These are phyloP conservation scores for Annulohypoxylon stygium DNA, from an alignment of 495 filamentous ascomycete genomes.

Conservation along the genomic window DNA sequence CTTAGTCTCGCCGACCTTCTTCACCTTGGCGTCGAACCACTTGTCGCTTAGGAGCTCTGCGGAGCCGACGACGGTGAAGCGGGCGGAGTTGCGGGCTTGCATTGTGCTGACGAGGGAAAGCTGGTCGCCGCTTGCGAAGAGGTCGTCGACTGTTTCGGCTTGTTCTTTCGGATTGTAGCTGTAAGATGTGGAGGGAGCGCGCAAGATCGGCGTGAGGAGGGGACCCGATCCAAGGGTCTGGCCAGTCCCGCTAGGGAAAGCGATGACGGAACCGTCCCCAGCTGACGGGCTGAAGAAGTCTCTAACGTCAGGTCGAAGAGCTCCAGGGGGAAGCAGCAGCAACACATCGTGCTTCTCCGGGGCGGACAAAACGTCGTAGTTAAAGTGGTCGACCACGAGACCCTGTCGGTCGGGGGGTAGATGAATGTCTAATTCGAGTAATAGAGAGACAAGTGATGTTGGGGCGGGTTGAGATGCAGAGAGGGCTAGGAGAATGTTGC, in stretches of 20 bases:
- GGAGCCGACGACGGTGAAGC: constrained; percentile 87
- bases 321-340: constrained; percentile 73
- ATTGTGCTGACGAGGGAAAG: constrained; percentile 83
- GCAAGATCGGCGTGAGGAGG: constrained; percentile 83
- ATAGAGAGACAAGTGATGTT: constrained; percentile 82
- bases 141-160: constrained; percentile 73
- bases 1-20: constrained; percentile 67
- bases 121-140: constrained; percentile 86
- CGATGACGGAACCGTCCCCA: constrained; percentile 66
- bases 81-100: constrained; percentile 93
- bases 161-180: constrained; percentile 96
- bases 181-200: constrained; percentile 86
- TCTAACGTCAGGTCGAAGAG: constrained; percentile 76
- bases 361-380: constrained; percentile 82
- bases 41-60: constrained; percentile 87
- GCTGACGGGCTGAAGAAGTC: constrained; percentile 80
- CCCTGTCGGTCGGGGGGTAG: constrained; percentile 85
- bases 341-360: constrained; percentile 90
- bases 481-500: constrained; percentile 93
- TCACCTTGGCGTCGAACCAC: constrained; percentile 89
- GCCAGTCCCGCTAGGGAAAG: constrained; percentile 82
- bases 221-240: constrained; percentile 82
- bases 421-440: constrained; percentile 91
- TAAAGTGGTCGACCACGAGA: constrained; percentile 93
- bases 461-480: constrained; percentile 79